Conservation (phyloP, 1,139 yeast genomes). For the Nakaseomyces glabratus region DNA sequence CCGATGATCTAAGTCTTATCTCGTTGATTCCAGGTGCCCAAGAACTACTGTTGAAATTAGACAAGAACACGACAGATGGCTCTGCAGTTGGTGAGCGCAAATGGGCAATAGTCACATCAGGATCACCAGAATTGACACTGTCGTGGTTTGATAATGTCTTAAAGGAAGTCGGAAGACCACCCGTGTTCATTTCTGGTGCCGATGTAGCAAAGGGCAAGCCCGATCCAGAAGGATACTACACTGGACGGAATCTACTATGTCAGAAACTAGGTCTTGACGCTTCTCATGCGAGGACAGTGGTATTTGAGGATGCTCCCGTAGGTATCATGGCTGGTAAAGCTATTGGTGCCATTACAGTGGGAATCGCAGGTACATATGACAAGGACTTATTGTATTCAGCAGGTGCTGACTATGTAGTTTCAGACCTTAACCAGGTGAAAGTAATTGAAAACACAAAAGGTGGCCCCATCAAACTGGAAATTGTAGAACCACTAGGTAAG, state of each 20-base stretch:
- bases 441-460: conserved; percentile 24
- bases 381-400: conserved; percentile 53
- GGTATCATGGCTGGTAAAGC: conserved; percentile 71
- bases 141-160: conserved; percentile 49
- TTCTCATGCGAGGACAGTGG: conserved; percentile 39
- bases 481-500: conserved; percentile 10
- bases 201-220: conserved; percentile 67
- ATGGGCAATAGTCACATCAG: conserved; percentile 77
- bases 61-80: conserved; percentile 27
- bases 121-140: conserved; percentile 57
- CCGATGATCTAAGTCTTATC: conserved; percentile 54
- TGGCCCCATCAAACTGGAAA: conserved; percentile 18
- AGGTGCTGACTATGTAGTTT: conserved; percentile 69
- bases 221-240: conserved; percentile 62
- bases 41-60: conserved; percentile 45
- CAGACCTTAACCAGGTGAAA: conserved; percentile 44
- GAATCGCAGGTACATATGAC: conserved; percentile 63
- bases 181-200: conserved; percentile 64
- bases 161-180: conserved; percentile 42
- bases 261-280: conserved; percentile 39
- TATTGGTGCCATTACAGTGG: conserved; percentile 67
- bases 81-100: conserved; percentile 34
- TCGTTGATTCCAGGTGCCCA: conserved; percentile 60
- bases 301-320: conserved; percentile 78
- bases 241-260: conserved; percentile 39